Evolutionary conservation across 441 rosid genomes (phyloP), one percentile per base, ranked within the genome.

Genomic region (Erysimum cheiri): DNA sequence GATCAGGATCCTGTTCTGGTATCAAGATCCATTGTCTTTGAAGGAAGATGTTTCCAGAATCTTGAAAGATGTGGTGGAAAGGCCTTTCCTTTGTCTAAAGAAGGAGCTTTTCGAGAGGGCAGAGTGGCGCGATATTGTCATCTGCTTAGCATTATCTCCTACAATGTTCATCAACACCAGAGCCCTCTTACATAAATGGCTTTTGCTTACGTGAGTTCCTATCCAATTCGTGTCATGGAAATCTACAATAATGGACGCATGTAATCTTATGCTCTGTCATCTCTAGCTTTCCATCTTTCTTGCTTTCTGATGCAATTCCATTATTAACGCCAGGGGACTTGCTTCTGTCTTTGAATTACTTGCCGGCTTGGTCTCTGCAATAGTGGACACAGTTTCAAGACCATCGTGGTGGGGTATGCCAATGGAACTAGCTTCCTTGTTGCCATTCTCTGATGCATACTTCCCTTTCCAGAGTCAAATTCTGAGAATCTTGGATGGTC

Each of bases 331-430:
- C 89, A 92, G 97, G 85, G 98, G 96, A 69, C 75, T 86, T 70
- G 69, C 79, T 67, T 79, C 78, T 12, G 64, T 92, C 54, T 79
- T 88, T 49, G 88, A 87, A 22, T 74, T 90, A 68, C 73, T 85
- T 64, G 80, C 65, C 61, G 86, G 79, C 44, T 80, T 92, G 76
- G 91, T 82, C 44, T 60, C 71, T 6, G 77, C 80, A 56, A 73
- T 83, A 48, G 52, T 85, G 76, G 92, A 90, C 68, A 71, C 81
- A 33, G 71, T 87, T 50, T 78, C 88, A 55, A 86, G 87, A 81
- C 97, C 97, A 48, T 70, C 82, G 31, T 65, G 78, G 81, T 90
- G 98, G 93, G 88, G 90, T 74, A 71, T 90, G 67, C 67, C 88
- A 15, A 10, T 83, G 80, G 88, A 86, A 65, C 59, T 80, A 70